Evolutionary conservation across 192 early-diverging fungal genomes (phyloP).

Genomic region (Linnemannia elongata): DNA sequence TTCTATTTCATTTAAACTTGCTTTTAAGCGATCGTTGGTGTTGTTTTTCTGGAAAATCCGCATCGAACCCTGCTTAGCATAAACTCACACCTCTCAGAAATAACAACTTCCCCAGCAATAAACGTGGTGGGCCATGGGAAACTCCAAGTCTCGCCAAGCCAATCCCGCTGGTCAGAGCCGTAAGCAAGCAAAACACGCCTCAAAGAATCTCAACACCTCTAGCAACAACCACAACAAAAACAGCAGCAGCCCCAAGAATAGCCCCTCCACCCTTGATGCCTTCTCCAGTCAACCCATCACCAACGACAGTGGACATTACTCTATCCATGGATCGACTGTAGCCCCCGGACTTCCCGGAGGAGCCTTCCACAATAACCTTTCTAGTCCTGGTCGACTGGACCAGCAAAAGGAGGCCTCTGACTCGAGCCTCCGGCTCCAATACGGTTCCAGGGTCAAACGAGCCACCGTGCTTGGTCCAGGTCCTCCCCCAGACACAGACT

Average conservation of each 20-base stretch:
- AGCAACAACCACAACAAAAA: slow-evolving; percentile 5
- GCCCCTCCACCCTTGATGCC: neutral
- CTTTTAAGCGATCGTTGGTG: neutral
- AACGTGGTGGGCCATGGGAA: slow-evolving; percentile 31
- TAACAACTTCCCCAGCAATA: neutral
- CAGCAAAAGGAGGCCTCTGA: slow-evolving; percentile 24
- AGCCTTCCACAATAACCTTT: slow-evolving; percentile 20
- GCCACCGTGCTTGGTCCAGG: neutral
- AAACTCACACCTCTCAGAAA: neutral
- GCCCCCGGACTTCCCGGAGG: slow-evolving; percentile 10
- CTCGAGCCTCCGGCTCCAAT: slow-evolving; percentile 34
- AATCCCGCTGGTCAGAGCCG: slow-evolving; percentile 10
- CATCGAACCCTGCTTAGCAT: neutral
- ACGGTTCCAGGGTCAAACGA: slow-evolving; percentile 35
- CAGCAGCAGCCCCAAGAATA: neutral
- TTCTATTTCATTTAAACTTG: neutral
- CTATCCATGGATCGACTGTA: slow-evolving; percentile 19
- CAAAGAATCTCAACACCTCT: neutral
- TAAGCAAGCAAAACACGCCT: slow-evolving; percentile 20
- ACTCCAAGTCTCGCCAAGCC: slow-evolving; percentile 47
- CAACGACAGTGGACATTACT: slow-evolving; percentile 46
- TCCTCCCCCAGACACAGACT: neutral
- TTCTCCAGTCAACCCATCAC: neutral
- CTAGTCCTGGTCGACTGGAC: slow-evolving; percentile 26
- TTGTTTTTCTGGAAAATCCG: neutral